A percentile compares a stretch with the other conserved stretches of the same genome.
Conservation (phyloP, 2,329 filamentous ascomycete species). For the Colletotrichum viniferum region DNA sequence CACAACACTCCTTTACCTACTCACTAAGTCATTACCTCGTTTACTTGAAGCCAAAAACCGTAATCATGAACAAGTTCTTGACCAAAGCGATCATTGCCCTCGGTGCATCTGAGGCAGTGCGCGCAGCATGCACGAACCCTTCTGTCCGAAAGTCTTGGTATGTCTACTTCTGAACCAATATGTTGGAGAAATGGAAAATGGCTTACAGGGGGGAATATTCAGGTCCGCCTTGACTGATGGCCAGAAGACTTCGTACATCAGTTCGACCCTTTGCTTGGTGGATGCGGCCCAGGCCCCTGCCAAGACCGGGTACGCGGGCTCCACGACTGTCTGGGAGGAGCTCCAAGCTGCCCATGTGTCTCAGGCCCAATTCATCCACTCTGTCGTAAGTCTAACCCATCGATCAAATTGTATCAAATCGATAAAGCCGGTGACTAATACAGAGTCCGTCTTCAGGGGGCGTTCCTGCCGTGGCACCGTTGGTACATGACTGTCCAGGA, state of each 20-base stretch:
- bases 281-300: background rate
- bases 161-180: background rate
- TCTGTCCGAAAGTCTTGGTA: background rate
- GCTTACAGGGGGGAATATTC: background rate
- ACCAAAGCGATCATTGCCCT: background rate
- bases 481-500: conserved; percentile 36
- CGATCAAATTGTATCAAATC: background rate
- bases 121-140: background rate
- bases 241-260: conserved; percentile 10
- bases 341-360: conserved; percentile 11
- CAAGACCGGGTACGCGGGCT: conserved; percentile 2
- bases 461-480: conserved; percentile 41
- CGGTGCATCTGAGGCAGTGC: background rate
- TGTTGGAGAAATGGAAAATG: rapidly evolving
- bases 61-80: background rate
- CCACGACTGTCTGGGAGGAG: conserved; percentile 15
- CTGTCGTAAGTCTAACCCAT: background rate
- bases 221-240: background rate
- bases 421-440: background rate
- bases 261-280: conserved; percentile 8
- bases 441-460: background rate
- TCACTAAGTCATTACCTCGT: background rate
- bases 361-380: conserved; percentile 17
- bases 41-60: background rate
- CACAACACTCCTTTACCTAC: background rate